Evolutionary conservation across 1,284 basidiomycete species (phyloP).

Genomic region (Volvariella surrecta): DNA sequence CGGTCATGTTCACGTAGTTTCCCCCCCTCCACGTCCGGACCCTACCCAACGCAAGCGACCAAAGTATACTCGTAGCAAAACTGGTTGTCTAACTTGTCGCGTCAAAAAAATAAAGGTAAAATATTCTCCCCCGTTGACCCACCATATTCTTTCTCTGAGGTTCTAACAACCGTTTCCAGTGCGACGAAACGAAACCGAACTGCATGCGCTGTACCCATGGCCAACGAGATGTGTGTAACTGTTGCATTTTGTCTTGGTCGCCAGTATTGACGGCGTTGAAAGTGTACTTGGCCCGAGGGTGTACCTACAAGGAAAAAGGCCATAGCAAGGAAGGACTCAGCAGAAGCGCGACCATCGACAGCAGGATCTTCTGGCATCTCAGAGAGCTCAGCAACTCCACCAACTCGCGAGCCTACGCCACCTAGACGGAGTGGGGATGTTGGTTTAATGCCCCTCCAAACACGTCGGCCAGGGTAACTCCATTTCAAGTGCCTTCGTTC

Average conservation of each 20-base stretch:
- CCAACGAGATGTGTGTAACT: conserved; percentile 56
- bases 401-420: conserved; percentile 53
- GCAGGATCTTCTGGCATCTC: conserved; percentile 55
- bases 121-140: conserved; percentile 6
- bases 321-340: conserved; percentile 34
- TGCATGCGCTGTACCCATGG: conserved; percentile 75
- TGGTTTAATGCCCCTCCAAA: conserved; percentile 38
- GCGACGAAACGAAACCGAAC: conserved; percentile 74
- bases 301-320: conserved; percentile 53
- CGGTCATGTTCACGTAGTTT: conserved; percentile 36
- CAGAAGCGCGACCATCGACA: conserved; percentile 52
- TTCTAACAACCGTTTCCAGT: conserved; percentile 31
- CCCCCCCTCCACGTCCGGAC: conserved; percentile 39
- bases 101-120: conserved; percentile 81
- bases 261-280: conserved; percentile 13
- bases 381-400: conserved; percentile 49
- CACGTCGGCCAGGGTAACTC: conserved; percentile 46
- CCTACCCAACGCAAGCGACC: conserved; percentile 63
- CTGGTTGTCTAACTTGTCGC: conserved; percentile 76
- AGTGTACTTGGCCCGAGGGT: conserved; percentile 81
- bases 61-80: conserved; percentile 82
- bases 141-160: not conserved
- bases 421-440: conserved; percentile 46
- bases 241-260: conserved; percentile 7
- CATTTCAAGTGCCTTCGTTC: conserved; percentile 3